Conservation (phyloP, 2,329 filamentous ascomycete genomes). For the Magnaporthiopsis incrustans region DNA sequence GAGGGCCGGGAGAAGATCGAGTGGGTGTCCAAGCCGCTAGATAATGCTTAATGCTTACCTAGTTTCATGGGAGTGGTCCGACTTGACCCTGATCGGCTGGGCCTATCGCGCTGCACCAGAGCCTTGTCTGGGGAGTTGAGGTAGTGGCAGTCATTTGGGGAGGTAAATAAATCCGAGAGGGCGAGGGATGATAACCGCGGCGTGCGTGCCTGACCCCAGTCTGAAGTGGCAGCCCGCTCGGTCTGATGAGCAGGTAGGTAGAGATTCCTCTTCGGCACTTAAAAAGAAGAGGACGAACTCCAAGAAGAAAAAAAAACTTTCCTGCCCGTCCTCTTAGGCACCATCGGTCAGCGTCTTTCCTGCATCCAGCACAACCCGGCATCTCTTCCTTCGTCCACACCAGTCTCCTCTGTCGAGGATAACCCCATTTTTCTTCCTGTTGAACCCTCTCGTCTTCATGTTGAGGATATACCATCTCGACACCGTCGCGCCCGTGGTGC, state of each 20-base stretch:
- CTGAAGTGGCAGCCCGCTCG: background rate
- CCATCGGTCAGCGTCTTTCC: background rate
- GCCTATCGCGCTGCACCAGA: background rate
- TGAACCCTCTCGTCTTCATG: background rate
- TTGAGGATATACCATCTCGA: conserved; percentile 3
- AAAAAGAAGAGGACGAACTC: background rate
- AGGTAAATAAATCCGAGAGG: background rate
- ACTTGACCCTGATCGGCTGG: background rate
- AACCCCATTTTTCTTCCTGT: background rate
- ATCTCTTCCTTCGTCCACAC: background rate
- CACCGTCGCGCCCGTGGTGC: background rate
- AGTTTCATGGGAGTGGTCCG: too few species aligned
- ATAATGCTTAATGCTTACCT: background rate
- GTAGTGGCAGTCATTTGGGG: background rate
- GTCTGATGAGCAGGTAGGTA: background rate
- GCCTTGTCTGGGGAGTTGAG: background rate
- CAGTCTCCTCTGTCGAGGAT: background rate
- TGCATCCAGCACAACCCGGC: background rate
- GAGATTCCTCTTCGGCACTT: background rate
- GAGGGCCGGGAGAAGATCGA: background rate
- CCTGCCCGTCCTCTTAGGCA: background rate
- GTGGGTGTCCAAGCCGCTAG: background rate
- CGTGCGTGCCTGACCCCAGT: background rate
- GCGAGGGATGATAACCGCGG: background rate
- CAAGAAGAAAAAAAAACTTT: background rate